phyloP scores from a whole-genome alignment of 169 alveolate genomes.

The Plasmodium blacklocki region DNA sequence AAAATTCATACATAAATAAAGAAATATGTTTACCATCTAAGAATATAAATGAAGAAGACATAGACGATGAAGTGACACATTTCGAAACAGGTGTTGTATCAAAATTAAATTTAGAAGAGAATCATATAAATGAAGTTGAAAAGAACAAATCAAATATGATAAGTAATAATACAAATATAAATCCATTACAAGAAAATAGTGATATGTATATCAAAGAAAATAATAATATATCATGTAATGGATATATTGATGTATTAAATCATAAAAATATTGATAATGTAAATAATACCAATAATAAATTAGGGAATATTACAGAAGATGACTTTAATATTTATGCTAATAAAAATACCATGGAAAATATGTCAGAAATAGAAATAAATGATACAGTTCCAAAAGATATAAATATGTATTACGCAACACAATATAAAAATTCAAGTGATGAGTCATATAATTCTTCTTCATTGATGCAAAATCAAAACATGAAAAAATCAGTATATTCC shows the following conservation, averaged over 20 bases:
- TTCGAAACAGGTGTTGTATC: too few relatives aligned
- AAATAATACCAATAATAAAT: background rate
- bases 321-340: background rate
- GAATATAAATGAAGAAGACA: too few relatives aligned
- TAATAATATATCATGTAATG: background rate
- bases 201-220: background rate
- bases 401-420: conserved; percentile 3
- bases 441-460: background rate
- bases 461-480: background rate
- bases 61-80: too few relatives aligned
- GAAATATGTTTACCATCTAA: too few relatives aligned
- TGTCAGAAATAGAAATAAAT: conserved; percentile 1
- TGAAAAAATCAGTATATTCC: background rate
- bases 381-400: background rate
- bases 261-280: background rate
- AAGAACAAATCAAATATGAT: background rate
- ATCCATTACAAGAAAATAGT: background rate
- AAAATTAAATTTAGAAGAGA: too few relatives aligned
- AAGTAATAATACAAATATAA: conserved; percentile 1
- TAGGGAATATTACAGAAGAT: background rate
- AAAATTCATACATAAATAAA: too few relatives aligned
- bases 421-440: conserved; percentile 8
- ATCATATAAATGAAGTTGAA: background rate
- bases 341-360: background rate
- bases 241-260: background rate